Base-by-base conservation (phyloP, 768 basidiomycete genomes). In the Auriscalpium microsporum region DNA sequence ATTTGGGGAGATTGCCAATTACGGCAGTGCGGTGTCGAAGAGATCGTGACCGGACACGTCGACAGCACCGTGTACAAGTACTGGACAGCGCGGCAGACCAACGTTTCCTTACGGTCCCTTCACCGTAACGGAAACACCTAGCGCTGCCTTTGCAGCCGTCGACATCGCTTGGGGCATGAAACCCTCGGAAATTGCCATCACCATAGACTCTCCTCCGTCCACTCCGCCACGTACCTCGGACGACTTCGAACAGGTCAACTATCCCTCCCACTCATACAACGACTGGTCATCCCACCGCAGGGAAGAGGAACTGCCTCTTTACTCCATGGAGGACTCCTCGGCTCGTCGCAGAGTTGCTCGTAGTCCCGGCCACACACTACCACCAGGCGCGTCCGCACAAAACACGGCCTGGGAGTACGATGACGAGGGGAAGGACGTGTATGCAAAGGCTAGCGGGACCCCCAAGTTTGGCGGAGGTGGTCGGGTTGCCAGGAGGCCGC, bases 191-290 rank as follows among this genome's bases (percentile, higher is more conserved):
- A 76, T 88, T 62, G 77, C 83, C 64, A 77, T 90, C 59, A 82
- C 87, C 67, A 79, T 90, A 69, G 84, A 82, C 66, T 71, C 79
- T 58, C 75, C 77, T 57, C 73, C 75, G 60, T 77, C 78, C 63
- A 69, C 71, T 53, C 70, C 76, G 45, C 68, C 75, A 45, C 74
- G 74, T 64, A 73, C 78, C 50, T 82, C 82, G 54, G 80, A 79
- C 62, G 87, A 88, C 62, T 88, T 86, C 69, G 86, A 88, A 70
- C 78, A 88, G 65, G 72, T 87, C 57, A 68, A 77, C 13, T 80
- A 88, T 58, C 86, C 86, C 40, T 63, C 64, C 61, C 63, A 70
- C 60, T 67, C 70, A 70, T 34, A 61, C 44, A 48, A 46, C 58
- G 49, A 61, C 40, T 70, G 58, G 62, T 69, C 42, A 56, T 51